Percentiles rank a stretch among this genome's conserved stretches.
Evolutionary conservation across 805 yeast genomes (phyloP).

Genomic region (Barnettozyma californica): DNA sequence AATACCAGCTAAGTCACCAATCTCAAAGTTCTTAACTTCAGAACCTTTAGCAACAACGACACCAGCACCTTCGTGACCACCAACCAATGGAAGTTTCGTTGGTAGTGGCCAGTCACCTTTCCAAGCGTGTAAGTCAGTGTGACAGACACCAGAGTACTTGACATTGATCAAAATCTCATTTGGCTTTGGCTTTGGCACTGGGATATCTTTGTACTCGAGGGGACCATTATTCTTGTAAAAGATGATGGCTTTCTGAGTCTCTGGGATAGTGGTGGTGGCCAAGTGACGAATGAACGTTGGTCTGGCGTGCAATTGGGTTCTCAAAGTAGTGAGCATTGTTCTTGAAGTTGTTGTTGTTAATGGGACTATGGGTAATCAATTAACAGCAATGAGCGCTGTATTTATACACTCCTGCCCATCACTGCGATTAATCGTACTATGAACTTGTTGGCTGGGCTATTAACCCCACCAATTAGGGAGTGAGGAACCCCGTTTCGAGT

Average conservation of each 20-base stretch:
- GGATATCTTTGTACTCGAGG: slow-evolving; percentile 44
- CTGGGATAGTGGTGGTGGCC: slow-evolving; percentile 32
- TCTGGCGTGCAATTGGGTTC: slow-evolving; percentile 5
- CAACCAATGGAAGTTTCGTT: slow-evolving; percentile 54
- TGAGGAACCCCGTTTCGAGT: not conserved
- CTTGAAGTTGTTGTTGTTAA: not conserved
- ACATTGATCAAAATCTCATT: slow-evolving; percentile 53
- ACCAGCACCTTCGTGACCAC: slow-evolving; percentile 70
- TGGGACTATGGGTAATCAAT: not conserved
- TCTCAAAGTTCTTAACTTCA: slow-evolving; percentile 48
- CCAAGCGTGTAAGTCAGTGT: slow-evolving; percentile 64
- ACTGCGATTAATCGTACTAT: no score
- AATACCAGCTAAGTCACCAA: slow-evolving; percentile 59
- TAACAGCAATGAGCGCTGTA: not conserved
- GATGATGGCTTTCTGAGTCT: slow-evolving; percentile 46
- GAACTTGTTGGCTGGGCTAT: not conserved
- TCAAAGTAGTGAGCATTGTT: not conserved
- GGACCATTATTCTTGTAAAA: slow-evolving; percentile 47
- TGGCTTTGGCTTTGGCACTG: slow-evolving; percentile 53
- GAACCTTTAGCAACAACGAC: slow-evolving; percentile 54
- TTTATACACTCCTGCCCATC: not conserved
- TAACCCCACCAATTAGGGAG: not conserved
- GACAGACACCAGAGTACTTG: slow-evolving; percentile 62
- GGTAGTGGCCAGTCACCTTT: slow-evolving; percentile 62
- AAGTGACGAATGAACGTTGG: slow-evolving; percentile 13